Conservation (phyloP, 257 asterid genomes). For the Solanum corneliomulleri region DNA sequence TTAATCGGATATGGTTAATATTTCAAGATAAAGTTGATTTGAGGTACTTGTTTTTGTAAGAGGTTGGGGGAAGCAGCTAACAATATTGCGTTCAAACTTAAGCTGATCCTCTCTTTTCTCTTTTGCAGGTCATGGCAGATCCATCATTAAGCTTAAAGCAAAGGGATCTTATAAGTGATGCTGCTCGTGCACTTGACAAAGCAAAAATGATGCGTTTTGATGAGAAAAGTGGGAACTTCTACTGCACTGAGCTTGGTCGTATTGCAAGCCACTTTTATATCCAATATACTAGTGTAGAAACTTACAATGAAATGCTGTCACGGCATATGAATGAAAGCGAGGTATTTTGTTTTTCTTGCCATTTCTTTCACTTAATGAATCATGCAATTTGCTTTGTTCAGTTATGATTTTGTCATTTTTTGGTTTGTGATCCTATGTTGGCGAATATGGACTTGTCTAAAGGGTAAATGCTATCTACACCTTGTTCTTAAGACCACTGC, state of each 20-base stretch:
- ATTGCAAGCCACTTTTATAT: conserved; percentile 98
- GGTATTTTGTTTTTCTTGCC: conserved; percentile 33
- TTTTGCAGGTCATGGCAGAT: conserved; percentile 73
- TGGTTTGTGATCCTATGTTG: neutral
- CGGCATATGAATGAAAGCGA: conserved; percentile 97
- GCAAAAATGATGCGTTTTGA: conserved; percentile 99
- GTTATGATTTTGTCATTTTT: neutral
- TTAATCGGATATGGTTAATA: neutral
- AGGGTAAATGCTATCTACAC: neutral
- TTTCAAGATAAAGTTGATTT: neutral
- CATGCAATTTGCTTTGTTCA: neutral
- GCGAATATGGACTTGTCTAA: neutral
- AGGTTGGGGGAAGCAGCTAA: neutral
- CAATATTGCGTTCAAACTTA: neutral
- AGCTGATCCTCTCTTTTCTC: conserved; percentile 1
- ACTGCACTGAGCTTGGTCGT: conserved; percentile 98
- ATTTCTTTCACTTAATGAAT: neutral
- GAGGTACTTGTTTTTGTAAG: neutral
- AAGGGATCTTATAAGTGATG: conserved; percentile 82
- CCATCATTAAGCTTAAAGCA: conserved; percentile 89
- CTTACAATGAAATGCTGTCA: conserved; percentile 79
- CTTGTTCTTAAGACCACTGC: neutral
- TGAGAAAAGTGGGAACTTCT: conserved; percentile 98
- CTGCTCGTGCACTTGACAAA: conserved; percentile 95
- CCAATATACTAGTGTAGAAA: conserved; percentile 94